Conservation (phyloP, 208 protist genomes). For the Leishmania major region DNA sequence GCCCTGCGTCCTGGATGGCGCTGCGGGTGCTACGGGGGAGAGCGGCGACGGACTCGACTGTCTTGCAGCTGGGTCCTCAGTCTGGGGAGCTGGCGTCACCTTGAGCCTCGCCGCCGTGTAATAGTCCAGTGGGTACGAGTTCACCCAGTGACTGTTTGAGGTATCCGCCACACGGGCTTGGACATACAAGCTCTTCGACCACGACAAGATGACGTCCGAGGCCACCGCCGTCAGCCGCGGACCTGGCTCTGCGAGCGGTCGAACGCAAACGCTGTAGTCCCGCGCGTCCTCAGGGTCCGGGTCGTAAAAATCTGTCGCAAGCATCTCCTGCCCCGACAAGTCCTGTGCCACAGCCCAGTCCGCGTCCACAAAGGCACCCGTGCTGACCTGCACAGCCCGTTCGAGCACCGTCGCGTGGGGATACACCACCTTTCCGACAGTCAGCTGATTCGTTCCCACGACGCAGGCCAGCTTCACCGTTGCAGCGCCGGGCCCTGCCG, state of each 20-base stretch:
- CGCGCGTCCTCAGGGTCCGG: background rate
- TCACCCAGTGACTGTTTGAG: constrained; percentile 14
- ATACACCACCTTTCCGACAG: background rate
- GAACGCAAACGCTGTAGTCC: constrained; percentile 7
- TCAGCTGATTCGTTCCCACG: constrained; percentile 13
- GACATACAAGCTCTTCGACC: constrained; percentile 27
- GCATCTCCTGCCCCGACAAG: constrained; percentile 3
- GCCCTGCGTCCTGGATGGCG: background rate
- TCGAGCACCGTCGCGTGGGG: constrained; percentile 26
- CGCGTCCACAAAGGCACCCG: constrained; percentile 4
- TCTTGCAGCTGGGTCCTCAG: background rate
- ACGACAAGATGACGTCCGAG: constrained; percentile 32
- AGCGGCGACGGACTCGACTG: background rate
- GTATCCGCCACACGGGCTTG: constrained; percentile 11
- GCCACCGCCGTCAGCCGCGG: background rate
- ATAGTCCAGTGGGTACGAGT: constrained; percentile 11
- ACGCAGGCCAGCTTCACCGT: constrained; percentile 6
- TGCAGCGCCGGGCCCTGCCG: background rate
- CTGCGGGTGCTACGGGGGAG: background rate
- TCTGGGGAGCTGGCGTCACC: background rate
- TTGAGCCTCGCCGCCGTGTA: background rate
- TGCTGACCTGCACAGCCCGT: constrained; percentile 11
- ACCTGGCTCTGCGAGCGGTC: background rate
- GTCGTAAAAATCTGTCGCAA: background rate
- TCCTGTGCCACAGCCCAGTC: constrained; percentile 21